These are phyloP conservation scores for Clonostachys byssicola DNA, from an alignment of 2,329 filamentous ascomycete genomes.

Conservation along the genomic window DNA sequence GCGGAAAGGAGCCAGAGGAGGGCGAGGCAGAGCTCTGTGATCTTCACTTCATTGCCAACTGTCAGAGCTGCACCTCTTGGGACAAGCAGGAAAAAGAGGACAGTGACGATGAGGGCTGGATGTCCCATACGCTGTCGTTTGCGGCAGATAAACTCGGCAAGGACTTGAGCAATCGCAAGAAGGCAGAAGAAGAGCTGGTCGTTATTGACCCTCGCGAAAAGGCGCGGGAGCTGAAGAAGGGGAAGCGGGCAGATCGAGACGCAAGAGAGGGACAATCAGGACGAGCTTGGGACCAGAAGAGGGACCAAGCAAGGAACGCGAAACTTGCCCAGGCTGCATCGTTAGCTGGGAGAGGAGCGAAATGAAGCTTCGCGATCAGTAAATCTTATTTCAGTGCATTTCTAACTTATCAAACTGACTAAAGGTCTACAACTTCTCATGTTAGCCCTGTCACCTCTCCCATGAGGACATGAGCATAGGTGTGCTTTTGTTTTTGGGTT, in stretches of 20 bases:
- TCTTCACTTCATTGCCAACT: conserved; percentile 92
- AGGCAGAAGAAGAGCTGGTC: conserved; percentile 85
- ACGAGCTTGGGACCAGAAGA: conserved; percentile 50
- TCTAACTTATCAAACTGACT: neutral
- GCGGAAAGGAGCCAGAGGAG: conserved; percentile 27
- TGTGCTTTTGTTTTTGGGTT: neutral
- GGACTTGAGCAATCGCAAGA: conserved; percentile 83
- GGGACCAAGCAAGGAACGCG: conserved; percentile 47
- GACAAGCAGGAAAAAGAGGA: conserved; percentile 60
- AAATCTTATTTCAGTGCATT: neutral
- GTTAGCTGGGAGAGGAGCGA: conserved; percentile 52
- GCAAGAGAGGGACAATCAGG: conserved; percentile 45
- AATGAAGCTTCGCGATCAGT: conserved; percentile 21
- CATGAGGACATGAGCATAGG: neutral
- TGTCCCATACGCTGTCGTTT: conserved; percentile 81
- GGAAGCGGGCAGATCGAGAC: conserved; percentile 56
- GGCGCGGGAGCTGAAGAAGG: conserved; percentile 66
- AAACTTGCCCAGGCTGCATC: conserved; percentile 50
- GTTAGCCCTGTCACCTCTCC: neutral
- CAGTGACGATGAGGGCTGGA: conserved; percentile 69
- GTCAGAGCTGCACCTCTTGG: conserved; percentile 87
- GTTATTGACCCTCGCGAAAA: conserved; percentile 91
- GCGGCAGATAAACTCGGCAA: conserved; percentile 89
- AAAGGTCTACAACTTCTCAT: neutral
- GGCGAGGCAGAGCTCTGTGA: conserved; percentile 80